phyloP scores from a whole-genome alignment of 2,329 filamentous ascomycete genomes.

The Stagonosporopsis rhizophila region DNA sequence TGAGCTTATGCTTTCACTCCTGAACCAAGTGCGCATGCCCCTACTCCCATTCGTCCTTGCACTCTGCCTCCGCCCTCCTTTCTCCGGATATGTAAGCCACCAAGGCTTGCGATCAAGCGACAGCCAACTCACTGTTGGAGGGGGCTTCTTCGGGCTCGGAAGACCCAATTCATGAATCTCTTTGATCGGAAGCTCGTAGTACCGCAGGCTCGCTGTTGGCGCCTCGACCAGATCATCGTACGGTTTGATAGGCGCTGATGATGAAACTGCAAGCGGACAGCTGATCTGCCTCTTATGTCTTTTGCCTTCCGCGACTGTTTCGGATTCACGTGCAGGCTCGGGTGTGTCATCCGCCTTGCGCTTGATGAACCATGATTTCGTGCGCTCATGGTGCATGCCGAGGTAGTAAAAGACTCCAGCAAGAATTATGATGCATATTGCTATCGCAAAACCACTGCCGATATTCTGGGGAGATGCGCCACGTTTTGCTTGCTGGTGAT shows the following conservation, averaged over 20 bases:
- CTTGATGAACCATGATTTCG: conserved; percentile 13
- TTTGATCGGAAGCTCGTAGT: conserved; percentile 12
- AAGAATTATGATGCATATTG: conserved; percentile 18
- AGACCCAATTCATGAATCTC: conserved; percentile 14
- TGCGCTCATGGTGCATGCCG: conserved; percentile 18
- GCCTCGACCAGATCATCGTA: conserved; percentile 7
- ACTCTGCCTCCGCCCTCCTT: neutral
- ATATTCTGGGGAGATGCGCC: conserved; percentile 7
- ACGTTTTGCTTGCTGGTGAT: conserved; percentile 5
- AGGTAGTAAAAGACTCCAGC: conserved; percentile 21
- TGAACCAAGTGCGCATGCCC: conserved; percentile 14
- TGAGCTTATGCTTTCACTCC: neutral
- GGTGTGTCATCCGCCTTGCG: neutral
- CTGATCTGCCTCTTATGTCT: conserved; percentile 5
- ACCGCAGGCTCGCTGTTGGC: conserved; percentile 5
- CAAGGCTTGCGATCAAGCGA: conserved; percentile 12
- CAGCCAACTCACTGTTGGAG: conserved; percentile 4
- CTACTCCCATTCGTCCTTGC: neutral
- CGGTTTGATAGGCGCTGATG: conserved; percentile 15
- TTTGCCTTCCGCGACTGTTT: neutral
- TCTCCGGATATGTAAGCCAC: conserved; percentile 5
- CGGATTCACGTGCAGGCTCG: neutral
- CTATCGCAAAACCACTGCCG: conserved; percentile 19
- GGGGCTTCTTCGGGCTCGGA: conserved; percentile 10
- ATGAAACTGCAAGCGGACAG: conserved; percentile 6